phyloP scores from a whole-genome alignment of 2,329 filamentous ascomycete species.

The Aspergillus bombycis region DNA sequence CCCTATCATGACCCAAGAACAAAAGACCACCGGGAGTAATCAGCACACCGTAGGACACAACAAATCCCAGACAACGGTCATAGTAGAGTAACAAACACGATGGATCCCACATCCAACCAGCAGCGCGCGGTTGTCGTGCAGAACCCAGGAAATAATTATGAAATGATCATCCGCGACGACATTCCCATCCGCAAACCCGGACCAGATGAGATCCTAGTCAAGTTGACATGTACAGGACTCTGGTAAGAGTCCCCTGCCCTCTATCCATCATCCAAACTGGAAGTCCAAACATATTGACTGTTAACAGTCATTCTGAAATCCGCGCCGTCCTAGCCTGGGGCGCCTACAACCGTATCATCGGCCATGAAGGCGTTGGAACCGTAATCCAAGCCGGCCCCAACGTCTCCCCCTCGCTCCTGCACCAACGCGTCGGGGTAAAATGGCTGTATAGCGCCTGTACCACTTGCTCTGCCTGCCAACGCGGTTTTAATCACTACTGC shows the following conservation, averaged over 20 bases:
- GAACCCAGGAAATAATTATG: neutral
- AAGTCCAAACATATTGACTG: neutral
- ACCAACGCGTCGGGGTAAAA: neutral
- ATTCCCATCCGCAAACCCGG: neutral
- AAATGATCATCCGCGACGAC: neutral
- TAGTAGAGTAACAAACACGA: neutral
- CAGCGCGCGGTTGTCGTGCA: neutral
- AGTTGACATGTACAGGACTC: neutral
- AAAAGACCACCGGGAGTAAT: neutral
- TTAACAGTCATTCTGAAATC: neutral
- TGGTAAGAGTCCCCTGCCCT: neutral
- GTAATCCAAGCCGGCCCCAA: neutral
- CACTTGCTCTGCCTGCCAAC: neutral
- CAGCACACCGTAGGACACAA: neutral
- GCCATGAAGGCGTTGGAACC: neutral
- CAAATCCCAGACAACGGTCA: neutral
- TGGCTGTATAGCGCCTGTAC: neutral
- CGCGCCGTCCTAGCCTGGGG: neutral
- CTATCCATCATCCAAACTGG: fast-evolving
- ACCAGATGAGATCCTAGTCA: neutral
- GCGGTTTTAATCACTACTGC: neutral
- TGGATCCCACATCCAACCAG: too few species aligned
- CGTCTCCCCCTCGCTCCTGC: neutral
- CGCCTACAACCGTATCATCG: neutral
- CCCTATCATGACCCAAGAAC: neutral